These are phyloP conservation scores for Ballota nigra DNA, from an alignment of 257 asterid species.

Conservation along the genomic window DNA sequence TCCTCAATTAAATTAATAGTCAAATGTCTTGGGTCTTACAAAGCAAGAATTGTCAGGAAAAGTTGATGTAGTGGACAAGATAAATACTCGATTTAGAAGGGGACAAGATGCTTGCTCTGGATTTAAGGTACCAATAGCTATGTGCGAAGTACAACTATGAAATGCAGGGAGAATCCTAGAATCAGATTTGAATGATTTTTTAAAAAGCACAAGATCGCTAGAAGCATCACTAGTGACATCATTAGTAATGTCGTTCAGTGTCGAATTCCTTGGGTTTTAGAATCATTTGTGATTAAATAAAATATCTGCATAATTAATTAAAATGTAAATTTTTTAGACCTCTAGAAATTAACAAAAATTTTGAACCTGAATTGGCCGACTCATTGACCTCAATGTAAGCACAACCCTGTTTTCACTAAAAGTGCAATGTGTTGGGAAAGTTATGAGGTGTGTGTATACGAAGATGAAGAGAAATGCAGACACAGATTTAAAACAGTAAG, in stretches of 20 bases:
- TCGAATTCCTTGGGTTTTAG: not conserved
- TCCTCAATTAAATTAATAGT: not conserved
- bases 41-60: constrained; percentile 17
- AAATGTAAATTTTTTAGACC: no score
- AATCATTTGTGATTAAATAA: no score
- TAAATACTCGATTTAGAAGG: not conserved
- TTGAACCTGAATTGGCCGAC: no score
- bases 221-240: constrained; percentile 19
- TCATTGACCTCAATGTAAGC: no score
- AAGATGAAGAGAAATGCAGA: no score
- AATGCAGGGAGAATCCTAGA: not conserved
- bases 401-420: no score
- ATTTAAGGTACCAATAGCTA: not conserved
- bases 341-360: no score
- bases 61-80: not conserved
- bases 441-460: no score
- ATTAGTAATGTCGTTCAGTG: not conserved
- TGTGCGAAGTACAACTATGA: not conserved
- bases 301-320: no score
- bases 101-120: not conserved
- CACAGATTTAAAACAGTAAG: no score
- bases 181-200: constrained; percentile 8
- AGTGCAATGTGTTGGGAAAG: no score
- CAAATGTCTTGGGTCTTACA: not conserved
- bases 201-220: not conserved